Percentiles rank a stretch among this genome's conserved stretches.
These are phyloP conservation scores for Chamaecrista fasciculata DNA, from an alignment of 306 rosid species.

Conservation along the genomic window DNA sequence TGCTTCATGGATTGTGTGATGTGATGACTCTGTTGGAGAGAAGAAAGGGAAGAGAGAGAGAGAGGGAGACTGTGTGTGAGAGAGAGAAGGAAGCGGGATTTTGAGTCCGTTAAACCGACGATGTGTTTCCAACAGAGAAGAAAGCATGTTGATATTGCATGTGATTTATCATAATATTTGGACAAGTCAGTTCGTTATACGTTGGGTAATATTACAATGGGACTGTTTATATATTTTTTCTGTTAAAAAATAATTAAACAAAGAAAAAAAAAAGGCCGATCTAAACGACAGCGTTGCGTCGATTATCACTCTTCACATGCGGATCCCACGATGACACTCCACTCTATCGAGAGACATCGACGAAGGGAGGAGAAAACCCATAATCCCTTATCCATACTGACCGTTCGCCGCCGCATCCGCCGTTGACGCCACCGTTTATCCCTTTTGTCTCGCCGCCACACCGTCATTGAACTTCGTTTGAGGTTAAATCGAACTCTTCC, in stretches of 20 bases:
- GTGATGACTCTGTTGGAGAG: conserved; percentile 5
- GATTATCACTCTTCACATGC: background rate
- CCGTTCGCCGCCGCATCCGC: background rate
- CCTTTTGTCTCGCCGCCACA: background rate
- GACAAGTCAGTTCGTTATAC: no score
- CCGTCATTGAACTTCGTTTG: background rate
- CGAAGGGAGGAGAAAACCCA: background rate
- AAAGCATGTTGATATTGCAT: no score
- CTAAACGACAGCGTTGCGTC: background rate
- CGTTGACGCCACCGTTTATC: background rate
- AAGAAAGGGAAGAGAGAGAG: conserved; percentile 1
- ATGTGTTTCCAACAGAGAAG: background rate
- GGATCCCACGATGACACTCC: background rate
- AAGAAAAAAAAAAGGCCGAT: background rate
- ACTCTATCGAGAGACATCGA: background rate
- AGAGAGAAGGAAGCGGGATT: conserved; percentile 20
- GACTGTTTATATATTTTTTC: no score
- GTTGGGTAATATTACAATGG: no score
- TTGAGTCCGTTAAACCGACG: background rate
- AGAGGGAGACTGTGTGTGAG: background rate
- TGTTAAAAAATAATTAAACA: background rate
- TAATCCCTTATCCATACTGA: background rate
- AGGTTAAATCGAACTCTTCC: background rate
- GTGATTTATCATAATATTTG: no score
- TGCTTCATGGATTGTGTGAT: conserved; percentile 53